A percentile compares a stretch with the other conserved stretches of the same genome.
Evolutionary conservation across 2,329 filamentous ascomycete species (phyloP).

Genomic region (Reticulascus tulasneorum): DNA sequence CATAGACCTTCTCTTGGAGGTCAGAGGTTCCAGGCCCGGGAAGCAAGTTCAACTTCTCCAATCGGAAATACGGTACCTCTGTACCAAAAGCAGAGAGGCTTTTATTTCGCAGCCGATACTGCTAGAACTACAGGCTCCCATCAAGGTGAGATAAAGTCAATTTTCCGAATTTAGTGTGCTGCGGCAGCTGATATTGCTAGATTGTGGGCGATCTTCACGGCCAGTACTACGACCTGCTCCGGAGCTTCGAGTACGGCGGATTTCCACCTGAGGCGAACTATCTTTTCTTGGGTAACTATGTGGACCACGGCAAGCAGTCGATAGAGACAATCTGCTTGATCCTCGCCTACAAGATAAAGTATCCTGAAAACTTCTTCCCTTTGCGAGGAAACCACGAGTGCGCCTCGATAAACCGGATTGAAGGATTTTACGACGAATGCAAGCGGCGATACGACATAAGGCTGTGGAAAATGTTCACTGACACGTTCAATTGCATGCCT

Average conservation of each 20-base stretch:
- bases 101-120: constrained; percentile 99
- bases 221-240: constrained; percentile 96
- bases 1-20: constrained; percentile 96
- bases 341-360: constrained; percentile 99
- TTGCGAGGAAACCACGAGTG: constrained; percentile 98
- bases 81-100: constrained; percentile 97
- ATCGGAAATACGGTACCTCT: constrained; percentile 92
- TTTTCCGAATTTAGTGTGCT: constrained; percentile 14
- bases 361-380: constrained; percentile 99
- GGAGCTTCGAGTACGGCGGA: constrained; percentile 95
- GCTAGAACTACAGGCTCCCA: constrained; percentile 94
- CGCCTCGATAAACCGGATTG: constrained; percentile 97
- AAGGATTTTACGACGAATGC: constrained; percentile 99
- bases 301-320: constrained; percentile 98
- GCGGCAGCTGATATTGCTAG: constrained; percentile 43
- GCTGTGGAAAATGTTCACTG: constrained; percentile 99
- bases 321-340: constrained; percentile 97
- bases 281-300: constrained; percentile 98
- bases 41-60: constrained; percentile 98
- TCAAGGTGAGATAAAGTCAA: constrained; percentile 68
- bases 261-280: constrained; percentile 99
- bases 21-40: constrained; percentile 93
- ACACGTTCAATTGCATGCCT: constrained; percentile 98
- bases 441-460: constrained; percentile 99
- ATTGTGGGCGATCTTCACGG: constrained; percentile 99